A percentile compares a stretch with the other conserved stretches of the same genome.
phyloP scores from a whole-genome alignment of 2,329 filamentous ascomycete species.

The Cercospora berteroae region DNA sequence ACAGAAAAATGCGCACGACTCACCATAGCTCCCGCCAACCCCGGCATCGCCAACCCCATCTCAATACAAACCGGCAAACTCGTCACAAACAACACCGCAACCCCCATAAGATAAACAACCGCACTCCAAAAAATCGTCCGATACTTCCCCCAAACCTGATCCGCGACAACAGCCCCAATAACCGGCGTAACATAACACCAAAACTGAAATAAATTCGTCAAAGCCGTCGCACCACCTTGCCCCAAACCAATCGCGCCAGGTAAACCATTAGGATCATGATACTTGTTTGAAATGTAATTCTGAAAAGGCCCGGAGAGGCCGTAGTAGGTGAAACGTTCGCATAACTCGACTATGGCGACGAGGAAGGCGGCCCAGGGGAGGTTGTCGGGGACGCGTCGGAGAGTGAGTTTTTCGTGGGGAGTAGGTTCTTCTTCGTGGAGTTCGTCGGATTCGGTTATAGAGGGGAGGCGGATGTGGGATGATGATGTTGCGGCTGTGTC shows the following conservation, averaged over 20 bases:
- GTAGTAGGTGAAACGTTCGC: slow-evolving; percentile 31
- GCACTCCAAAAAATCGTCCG: slow-evolving; percentile 67
- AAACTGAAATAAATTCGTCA: slow-evolving; percentile 47
- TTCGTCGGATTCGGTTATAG: not conserved
- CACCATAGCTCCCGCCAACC: slow-evolving; percentile 60
- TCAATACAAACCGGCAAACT: slow-evolving; percentile 63
- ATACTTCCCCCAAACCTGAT: slow-evolving; percentile 61
- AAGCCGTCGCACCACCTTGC: slow-evolving; percentile 43
- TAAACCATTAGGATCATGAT: slow-evolving; percentile 39
- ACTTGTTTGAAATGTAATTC: slow-evolving; percentile 48
- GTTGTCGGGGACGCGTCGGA: slow-evolving; percentile 45
- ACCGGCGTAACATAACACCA: slow-evolving; percentile 35
- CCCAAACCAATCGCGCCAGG: slow-evolving; percentile 36
- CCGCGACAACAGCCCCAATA: slow-evolving; percentile 27
- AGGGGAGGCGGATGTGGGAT: not conserved
- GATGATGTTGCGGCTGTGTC: not conserved
- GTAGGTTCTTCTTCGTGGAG: slow-evolving; percentile 36
- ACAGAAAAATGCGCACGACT: not conserved
- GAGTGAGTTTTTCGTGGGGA: slow-evolving; percentile 42
- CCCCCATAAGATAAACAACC: slow-evolving; percentile 62
- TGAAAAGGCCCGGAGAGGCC: slow-evolving; percentile 40
- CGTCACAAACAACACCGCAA: slow-evolving; percentile 63
- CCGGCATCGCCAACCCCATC: slow-evolving; percentile 58
- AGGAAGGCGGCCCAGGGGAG: slow-evolving; percentile 40
- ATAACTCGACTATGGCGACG: slow-evolving; percentile 25